Percentiles rank a stretch among this genome's conserved stretches.
phyloP scores from a whole-genome alignment of 2,329 filamentous ascomycete species.

The Pseudogymnoascus sp. region DNA sequence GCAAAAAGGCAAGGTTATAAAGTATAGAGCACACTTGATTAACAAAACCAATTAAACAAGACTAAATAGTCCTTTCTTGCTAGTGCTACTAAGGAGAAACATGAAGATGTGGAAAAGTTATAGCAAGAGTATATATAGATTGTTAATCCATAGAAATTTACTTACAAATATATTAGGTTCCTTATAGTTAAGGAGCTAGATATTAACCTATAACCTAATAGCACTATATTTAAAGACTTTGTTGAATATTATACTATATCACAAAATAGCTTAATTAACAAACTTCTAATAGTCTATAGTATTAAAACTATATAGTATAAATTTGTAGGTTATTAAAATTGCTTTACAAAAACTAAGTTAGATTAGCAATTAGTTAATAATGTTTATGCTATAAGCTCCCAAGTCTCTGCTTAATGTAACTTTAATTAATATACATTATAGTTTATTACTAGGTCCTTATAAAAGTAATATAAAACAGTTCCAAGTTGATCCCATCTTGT shows the following conservation, averaged over 20 bases:
- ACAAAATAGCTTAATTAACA: background rate
- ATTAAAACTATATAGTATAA: background rate
- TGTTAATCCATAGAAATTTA: no score
- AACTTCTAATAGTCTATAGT: background rate
- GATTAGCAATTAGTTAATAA: background rate
- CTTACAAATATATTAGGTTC: no score
- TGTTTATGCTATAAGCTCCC: background rate
- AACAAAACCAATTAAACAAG: background rate
- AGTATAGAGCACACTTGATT: background rate
- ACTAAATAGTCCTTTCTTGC: slow-evolving; percentile 5
- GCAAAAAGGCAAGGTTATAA: background rate
- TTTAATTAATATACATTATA: background rate
- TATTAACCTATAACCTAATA: background rate
- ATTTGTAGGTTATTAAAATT: background rate
- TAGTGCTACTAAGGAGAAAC: background rate
- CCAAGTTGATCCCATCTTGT: no score
- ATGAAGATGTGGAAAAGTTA: no score
- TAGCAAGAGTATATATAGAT: no score
- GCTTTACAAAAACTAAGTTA: background rate
- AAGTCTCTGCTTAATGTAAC: background rate
- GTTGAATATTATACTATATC: slow-evolving; percentile 1
- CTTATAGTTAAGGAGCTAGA: background rate
- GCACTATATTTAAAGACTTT: background rate
- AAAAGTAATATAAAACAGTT: background rate
- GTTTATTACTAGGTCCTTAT: background rate